These are phyloP conservation scores for Rhipidocladum racemiflorum DNA, from an alignment of 176 grass and related monocot species.

Conservation along the genomic window DNA sequence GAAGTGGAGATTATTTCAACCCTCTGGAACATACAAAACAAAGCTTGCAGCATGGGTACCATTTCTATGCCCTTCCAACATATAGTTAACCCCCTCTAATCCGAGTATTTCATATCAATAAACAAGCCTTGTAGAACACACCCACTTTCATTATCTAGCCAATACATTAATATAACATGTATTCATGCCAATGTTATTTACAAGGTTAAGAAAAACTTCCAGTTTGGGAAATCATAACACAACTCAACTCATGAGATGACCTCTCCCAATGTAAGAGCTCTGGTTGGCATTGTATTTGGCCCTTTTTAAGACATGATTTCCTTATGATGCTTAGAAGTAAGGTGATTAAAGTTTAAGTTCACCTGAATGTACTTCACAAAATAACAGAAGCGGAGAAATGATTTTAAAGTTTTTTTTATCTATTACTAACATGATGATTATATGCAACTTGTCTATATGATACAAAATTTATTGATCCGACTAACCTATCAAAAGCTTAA, in stretches of 20 bases:
- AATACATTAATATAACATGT: neutral
- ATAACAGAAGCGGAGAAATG: neutral
- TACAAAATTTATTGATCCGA: neutral
- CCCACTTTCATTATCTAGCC: neutral
- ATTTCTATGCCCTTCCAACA: neutral
- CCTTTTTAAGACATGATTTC: neutral
- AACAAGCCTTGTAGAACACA: neutral
- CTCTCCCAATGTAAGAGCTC: neutral
- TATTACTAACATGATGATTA: neutral
- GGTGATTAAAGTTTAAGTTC: neutral
- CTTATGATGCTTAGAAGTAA: neutral
- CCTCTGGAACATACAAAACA: neutral
- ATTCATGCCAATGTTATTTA: neutral
- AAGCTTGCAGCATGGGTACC: neutral
- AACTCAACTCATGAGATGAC: neutral
- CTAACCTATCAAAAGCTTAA: neutral
- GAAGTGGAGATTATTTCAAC: neutral
- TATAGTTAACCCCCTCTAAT: neutral
- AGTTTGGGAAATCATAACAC: neutral
- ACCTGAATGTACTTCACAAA: constrained; percentile 9
- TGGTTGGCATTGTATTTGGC: neutral
- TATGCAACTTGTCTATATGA: neutral
- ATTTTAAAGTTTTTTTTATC: neutral
- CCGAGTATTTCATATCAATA: neutral
- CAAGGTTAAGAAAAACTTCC: neutral